These are phyloP conservation scores for Gentiana straminea DNA, from an alignment of 257 asterid species.

Conservation along the genomic window DNA sequence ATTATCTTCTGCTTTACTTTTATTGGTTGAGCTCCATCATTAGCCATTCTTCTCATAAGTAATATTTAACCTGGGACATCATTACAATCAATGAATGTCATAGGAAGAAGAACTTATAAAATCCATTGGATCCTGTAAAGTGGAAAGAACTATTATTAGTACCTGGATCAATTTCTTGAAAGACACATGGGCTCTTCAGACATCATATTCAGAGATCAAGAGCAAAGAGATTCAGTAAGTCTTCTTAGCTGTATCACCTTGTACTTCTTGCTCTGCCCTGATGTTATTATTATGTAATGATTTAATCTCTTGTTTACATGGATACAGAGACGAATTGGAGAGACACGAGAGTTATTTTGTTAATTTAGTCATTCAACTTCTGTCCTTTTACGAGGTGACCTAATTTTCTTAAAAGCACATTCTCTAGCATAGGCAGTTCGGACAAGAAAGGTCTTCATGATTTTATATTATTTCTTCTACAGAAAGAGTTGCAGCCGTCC, in stretches of 20 bases:
- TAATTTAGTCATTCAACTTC: slow-evolving; percentile 55
- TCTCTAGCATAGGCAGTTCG: background rate
- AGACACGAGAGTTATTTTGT: slow-evolving; percentile 76
- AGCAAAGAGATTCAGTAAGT: slow-evolving; percentile 56
- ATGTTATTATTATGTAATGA: background rate
- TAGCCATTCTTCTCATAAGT: slow-evolving; percentile 1
- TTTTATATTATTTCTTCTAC: slow-evolving; percentile 14
- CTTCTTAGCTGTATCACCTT: slow-evolving; percentile 6
- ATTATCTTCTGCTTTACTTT: background rate
- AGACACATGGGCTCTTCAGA: slow-evolving; percentile 90
- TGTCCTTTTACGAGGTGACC: slow-evolving; percentile 76
- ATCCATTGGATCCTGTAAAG: slow-evolving; percentile 58
- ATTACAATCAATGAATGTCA: slow-evolving; percentile 7
- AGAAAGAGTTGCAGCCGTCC: slow-evolving; percentile 72
- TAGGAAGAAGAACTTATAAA: slow-evolving; percentile 80
- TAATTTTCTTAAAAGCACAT: background rate
- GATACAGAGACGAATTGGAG: slow-evolving; percentile 70
- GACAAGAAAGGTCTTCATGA: background rate
- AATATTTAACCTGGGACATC: slow-evolving; percentile 2
- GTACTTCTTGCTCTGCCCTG: background rate
- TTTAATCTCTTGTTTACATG: slow-evolving; percentile 1
- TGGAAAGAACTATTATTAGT: slow-evolving; percentile 60
- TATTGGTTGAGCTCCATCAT: background rate
- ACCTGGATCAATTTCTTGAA: slow-evolving; percentile 91
- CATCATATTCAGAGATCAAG: slow-evolving; percentile 54